These are phyloP conservation scores for Conticribra weissflogii DNA, from an alignment of 108 stramenopile species.

Conservation along the genomic window DNA sequence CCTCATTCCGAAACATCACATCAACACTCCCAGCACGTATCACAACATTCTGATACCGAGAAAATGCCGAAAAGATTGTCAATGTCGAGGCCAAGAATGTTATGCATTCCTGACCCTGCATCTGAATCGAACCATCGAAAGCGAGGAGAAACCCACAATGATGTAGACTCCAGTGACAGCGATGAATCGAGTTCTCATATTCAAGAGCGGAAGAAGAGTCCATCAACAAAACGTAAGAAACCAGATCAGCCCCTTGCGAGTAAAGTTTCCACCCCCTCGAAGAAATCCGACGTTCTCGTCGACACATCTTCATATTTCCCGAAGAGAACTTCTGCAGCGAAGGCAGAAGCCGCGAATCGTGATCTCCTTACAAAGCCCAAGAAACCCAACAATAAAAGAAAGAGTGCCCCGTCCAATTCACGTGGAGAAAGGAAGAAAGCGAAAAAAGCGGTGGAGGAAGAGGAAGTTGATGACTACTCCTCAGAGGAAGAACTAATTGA, in stretches of 20 bases:
- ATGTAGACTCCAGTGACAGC: constrained; percentile 47
- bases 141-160: constrained; percentile 15
- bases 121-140: constrained; percentile 7
- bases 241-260: background rate
- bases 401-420: background rate
- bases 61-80: constrained; percentile 21
- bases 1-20: constrained; percentile 12
- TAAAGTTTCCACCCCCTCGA: background rate
- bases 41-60: background rate
- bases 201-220: background rate
- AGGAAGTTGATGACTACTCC: constrained; percentile 22
- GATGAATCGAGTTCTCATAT: constrained; percentile 16
- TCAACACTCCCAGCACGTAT: too few relatives aligned
- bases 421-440: constrained; percentile 11
- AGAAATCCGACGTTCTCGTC: constrained; percentile 15
- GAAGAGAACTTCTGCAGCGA: constrained; percentile 47
- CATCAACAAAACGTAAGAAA: constrained; percentile 1
- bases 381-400: constrained; percentile 19
- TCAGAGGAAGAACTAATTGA: constrained; percentile 20
- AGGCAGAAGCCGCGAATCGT: constrained; percentile 46
- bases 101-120: constrained; percentile 10
- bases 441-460: constrained; percentile 14
- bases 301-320: constrained; percentile 30
- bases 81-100: constrained; percentile 39
- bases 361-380: constrained; percentile 42